These are phyloP conservation scores for Datura wrightii DNA, from an alignment of 257 asterid genomes.

Conservation along the genomic window DNA sequence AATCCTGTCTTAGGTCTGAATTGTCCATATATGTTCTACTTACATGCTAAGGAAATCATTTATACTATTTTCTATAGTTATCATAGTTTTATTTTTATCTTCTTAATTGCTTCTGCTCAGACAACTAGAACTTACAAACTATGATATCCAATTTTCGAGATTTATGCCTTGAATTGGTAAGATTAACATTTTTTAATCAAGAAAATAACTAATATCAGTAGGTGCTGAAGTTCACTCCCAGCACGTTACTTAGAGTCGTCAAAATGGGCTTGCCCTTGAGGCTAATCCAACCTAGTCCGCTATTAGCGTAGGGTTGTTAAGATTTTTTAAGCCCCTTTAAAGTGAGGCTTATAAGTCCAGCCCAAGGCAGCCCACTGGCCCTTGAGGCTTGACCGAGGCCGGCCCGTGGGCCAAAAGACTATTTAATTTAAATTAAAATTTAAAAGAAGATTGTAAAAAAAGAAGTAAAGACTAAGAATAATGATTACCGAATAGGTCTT, in stretches of 20 bases:
- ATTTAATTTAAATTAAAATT: too few species aligned
- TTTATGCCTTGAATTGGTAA: conserved; percentile 15
- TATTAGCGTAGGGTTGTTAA: too few species aligned
- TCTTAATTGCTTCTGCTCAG: conserved; percentile 16
- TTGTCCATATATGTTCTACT: background rate
- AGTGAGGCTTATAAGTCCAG: too few species aligned
- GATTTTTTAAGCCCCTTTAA: too few species aligned
- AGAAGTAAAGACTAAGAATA: too few species aligned
- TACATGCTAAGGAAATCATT: background rate
- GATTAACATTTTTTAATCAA: background rate
- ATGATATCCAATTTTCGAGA: background rate
- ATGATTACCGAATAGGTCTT: too few species aligned
- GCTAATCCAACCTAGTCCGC: too few species aligned
- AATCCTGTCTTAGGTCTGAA: background rate
- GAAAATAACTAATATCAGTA: background rate
- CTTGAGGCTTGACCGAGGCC: too few species aligned
- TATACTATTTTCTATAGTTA: background rate
- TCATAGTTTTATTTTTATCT: conserved; percentile 22
- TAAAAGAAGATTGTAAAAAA: too few species aligned
- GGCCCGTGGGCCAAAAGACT: too few species aligned
- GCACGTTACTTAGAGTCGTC: background rate
- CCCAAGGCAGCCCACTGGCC: too few species aligned
- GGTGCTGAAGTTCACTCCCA: background rate
- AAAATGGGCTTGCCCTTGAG: too few species aligned
- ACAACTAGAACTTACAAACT: background rate